Evolutionary conservation across 139 green algal species (phyloP).

Genomic region (Asterochloris erici): DNA sequence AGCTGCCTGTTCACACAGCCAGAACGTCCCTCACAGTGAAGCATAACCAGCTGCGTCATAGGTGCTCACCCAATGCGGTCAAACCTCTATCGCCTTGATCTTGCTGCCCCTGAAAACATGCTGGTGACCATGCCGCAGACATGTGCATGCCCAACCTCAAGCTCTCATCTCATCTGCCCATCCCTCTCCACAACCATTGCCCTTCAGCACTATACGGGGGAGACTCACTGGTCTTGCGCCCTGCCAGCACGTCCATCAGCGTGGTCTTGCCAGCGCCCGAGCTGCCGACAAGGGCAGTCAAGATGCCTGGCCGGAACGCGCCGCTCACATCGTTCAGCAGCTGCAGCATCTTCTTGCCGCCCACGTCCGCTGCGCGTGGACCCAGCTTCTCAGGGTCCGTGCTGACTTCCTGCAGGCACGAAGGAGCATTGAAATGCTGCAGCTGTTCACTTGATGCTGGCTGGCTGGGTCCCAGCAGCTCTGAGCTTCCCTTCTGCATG

Average conservation of each 20-base stretch:
- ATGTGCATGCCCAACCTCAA: too few species aligned
- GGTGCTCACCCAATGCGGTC: too few species aligned
- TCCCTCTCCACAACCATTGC: background rate
- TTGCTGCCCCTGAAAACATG: too few species aligned
- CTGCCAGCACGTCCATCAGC: conserved; percentile 55
- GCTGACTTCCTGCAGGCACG: conserved; percentile 12
- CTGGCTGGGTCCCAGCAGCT: too few species aligned
- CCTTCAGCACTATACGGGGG: background rate
- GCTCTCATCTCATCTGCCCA: too few species aligned
- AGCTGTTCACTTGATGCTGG: too few species aligned
- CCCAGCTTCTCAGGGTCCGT: conserved; percentile 34
- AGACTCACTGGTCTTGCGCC: conserved; percentile 45
- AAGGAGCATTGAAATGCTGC: background rate
- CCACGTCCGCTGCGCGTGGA: background rate
- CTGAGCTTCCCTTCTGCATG: too few species aligned
- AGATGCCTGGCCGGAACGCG: conserved; percentile 27
- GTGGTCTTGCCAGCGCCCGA: conserved; percentile 56
- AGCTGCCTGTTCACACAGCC: too few species aligned
- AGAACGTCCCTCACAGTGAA: too few species aligned
- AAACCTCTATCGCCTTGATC: too few species aligned
- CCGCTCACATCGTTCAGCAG: conserved; percentile 33
- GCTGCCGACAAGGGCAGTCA: conserved; percentile 35
- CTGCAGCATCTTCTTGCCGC: conserved; percentile 27
- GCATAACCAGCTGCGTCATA: too few species aligned
- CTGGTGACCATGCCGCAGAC: too few species aligned